Conservation (phyloP, 345 rosid species). For the Citrus medica region DNA sequence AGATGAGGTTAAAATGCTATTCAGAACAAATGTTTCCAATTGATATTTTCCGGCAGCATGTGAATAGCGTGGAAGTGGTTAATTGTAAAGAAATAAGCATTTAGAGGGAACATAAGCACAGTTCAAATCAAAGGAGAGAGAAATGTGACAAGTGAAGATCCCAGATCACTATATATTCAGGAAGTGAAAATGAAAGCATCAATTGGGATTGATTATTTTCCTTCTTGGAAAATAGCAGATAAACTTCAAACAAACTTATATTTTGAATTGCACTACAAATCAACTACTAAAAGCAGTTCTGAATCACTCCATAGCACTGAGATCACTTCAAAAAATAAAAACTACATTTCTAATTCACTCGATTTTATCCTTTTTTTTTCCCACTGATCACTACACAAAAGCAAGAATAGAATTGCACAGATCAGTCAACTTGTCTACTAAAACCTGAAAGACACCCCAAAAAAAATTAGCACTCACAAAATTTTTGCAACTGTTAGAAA, state of each 20-base stretch:
- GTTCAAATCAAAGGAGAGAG: background rate
- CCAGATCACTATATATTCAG: background rate
- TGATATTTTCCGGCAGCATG: background rate
- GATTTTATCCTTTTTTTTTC: too few relatives aligned
- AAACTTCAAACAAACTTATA: background rate
- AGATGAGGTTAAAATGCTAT: background rate
- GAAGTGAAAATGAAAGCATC: background rate
- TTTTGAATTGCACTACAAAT: background rate
- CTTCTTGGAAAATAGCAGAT: background rate
- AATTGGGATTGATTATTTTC: background rate
- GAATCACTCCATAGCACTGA: background rate
- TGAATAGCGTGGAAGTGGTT: background rate
- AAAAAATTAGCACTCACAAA: background rate
- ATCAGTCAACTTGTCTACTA: background rate
- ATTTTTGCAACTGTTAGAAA: background rate
- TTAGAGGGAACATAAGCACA: too few relatives aligned
- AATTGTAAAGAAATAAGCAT: background rate
- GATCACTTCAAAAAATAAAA: background rate
- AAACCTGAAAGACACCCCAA: background rate
- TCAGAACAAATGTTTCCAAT: background rate
- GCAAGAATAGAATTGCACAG: background rate
- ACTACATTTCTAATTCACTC: background rate
- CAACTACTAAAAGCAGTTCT: background rate
- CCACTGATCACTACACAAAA: background rate
- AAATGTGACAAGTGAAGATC: background rate